A percentile compares a stretch with the other conserved stretches of the same genome.
These are phyloP conservation scores for Rhodotorula sp. DNA, from an alignment of 1,284 basidiomycete genomes.

Conservation along the genomic window DNA sequence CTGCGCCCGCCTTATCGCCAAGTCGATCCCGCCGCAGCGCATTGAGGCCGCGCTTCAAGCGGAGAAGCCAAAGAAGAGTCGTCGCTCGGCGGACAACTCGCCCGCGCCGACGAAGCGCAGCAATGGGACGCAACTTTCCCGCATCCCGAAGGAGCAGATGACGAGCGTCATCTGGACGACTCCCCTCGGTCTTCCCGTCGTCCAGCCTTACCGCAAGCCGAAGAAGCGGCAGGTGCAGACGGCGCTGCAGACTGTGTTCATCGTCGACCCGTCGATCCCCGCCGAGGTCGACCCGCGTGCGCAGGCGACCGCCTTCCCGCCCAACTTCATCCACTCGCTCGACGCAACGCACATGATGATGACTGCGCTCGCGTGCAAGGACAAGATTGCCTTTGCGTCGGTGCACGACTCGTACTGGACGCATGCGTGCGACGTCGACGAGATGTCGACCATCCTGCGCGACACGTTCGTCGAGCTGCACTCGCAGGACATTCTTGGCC, in stretches of 20 bases:
- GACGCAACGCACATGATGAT: slow-evolving; percentile 99
- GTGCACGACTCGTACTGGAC: slow-evolving; percentile 99
- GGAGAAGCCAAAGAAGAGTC: neutral
- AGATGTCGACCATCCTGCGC: slow-evolving; percentile 86
- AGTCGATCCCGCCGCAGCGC: slow-evolving; percentile 78
- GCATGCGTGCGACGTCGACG: slow-evolving; percentile 82
- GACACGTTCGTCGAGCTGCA: slow-evolving; percentile 93
- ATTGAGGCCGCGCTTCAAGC: slow-evolving; percentile 55
- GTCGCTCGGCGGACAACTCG: neutral
- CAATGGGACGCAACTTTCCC: slow-evolving; percentile 1
- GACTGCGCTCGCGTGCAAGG: slow-evolving; percentile 85
- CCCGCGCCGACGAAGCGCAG: neutral
- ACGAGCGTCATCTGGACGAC: slow-evolving; percentile 96
- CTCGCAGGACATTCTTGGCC: slow-evolving; percentile 74
- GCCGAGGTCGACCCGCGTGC: slow-evolving; percentile 80
- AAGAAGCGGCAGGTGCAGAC: slow-evolving; percentile 80
- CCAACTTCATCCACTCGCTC: slow-evolving; percentile 96
- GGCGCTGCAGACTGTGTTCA: slow-evolving; percentile 85
- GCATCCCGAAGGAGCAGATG: slow-evolving; percentile 85
- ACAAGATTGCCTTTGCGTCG: slow-evolving; percentile 80
- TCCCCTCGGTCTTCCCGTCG: slow-evolving; percentile 87
- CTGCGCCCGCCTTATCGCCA: slow-evolving; percentile 80
- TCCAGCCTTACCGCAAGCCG: slow-evolving; percentile 90
- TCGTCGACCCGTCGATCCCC: slow-evolving; percentile 80
- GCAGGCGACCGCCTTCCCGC: slow-evolving; percentile 95